Evolutionary conservation across 129 eudicot genomes (phyloP), one percentile per base, ranked within the genome.

Genomic region (Deinandra increscens): DNA sequence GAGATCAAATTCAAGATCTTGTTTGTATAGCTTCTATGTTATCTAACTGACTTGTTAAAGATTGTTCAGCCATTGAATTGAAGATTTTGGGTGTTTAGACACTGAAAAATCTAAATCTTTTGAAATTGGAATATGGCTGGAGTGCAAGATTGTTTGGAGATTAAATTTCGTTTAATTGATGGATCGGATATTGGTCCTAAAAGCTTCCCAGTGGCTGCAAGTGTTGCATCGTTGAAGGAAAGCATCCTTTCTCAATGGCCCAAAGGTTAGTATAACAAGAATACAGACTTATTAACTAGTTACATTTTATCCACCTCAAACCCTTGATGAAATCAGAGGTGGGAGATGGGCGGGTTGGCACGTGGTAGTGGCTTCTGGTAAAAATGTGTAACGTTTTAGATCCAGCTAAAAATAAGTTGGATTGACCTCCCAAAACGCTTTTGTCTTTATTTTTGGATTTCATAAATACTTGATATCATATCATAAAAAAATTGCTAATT

Each of bases 201-300:
- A 75, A 90, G 82, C 75, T 90, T 84, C 66, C 91, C 94, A 7
- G 81, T 81, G n/a, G 93, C 88, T 9, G 74, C 94, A 50, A 90
- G 85, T 74, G 94, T 90, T 62, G 76, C 87, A 43, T 78, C 84
- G 39, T 86, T 90, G 76, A 90, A 90, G 76, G 97, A 90, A 84
- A 86, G 77, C 82, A 84, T 90, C 77, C 79, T 86, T 68, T 76
- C 97, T 68, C 88, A 86, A 75, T 90, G 97, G 97, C 97, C 97
- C 22, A 86, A 86, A 90, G 97, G 97, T 86, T 82, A 20, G 85
- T 65, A 45, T 20, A 19, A 10, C 34, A 19, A 53, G 20, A 22
- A 53, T 19, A 3, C 49, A 26, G 23, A 17, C 50, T 11, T 61
- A 48, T 48, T 44, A 34, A 41, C 66, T 42, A 54, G 34, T 34